Percentiles rank a stretch among this genome's conserved stretches.
Evolutionary conservation across 257 asterid species (phyloP).

Genomic region (Ilex asprella): DNA sequence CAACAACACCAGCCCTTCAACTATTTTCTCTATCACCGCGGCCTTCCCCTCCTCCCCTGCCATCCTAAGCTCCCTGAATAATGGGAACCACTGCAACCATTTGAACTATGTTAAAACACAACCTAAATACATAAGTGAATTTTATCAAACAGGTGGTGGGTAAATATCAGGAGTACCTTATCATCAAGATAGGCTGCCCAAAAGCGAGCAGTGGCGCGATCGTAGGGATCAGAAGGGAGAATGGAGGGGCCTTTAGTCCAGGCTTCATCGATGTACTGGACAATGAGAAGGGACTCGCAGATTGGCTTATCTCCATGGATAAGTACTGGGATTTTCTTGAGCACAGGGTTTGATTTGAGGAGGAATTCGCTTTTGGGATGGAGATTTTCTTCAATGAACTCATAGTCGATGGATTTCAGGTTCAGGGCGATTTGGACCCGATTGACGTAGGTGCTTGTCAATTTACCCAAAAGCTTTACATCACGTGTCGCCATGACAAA

Average conservation of each 20-base stretch:
- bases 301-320: constrained; percentile 20
- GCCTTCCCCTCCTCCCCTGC: too few relatives aligned
- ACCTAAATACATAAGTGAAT: too few relatives aligned
- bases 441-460: constrained; percentile 29
- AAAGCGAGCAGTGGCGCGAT: constrained; percentile 25
- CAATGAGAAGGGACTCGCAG: constrained; percentile 25
- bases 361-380: constrained; percentile 26
- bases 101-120: too few relatives aligned
- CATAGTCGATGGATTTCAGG: constrained; percentile 20
- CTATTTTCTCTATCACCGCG: too few relatives aligned
- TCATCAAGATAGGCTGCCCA: constrained; percentile 34
- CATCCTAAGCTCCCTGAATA: too few relatives aligned
- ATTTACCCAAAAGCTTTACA: constrained; percentile 25
- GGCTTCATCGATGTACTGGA: constrained; percentile 29
- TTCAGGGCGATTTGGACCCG: constrained; percentile 26
- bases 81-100: too few relatives aligned
- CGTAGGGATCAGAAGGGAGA: constrained; percentile 25
- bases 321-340: constrained; percentile 33
- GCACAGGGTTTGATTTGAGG: constrained; percentile 28
- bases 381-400: constrained; percentile 23
- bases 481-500: constrained; percentile 9
- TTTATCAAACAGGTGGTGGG: too few relatives aligned
- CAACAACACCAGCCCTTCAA: constrained; percentile 12
- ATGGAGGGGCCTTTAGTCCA: constrained; percentile 20
- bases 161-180: not conserved